These are phyloP conservation scores for Chlorella sp. DNA, from an alignment of 139 green algal species.

Conservation along the genomic window DNA sequence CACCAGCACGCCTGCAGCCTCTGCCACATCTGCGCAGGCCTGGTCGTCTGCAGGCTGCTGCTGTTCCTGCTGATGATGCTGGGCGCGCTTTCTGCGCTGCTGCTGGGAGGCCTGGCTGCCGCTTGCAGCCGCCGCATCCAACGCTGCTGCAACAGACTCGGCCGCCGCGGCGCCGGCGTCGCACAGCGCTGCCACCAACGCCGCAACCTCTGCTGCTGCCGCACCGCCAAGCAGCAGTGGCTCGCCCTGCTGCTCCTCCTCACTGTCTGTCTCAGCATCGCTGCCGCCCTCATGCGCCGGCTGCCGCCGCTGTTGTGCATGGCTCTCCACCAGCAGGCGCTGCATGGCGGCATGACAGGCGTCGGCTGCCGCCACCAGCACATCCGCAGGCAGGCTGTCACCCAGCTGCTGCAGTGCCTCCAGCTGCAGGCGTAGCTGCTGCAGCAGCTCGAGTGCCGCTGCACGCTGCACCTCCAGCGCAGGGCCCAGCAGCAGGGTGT, in stretches of 20 bases:
- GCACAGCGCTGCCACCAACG: slow-evolving; percentile 6
- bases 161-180: neutral
- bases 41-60: neutral
- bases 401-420: neutral
- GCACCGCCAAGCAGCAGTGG: neutral
- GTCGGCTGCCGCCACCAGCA: neutral
- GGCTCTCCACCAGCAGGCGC: slow-evolving; percentile 12
- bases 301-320: neutral
- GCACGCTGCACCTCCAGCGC: neutral
- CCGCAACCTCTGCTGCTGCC: neutral
- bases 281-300: neutral
- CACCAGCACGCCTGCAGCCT: neutral
- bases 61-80: neutral
- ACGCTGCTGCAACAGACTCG: neutral
- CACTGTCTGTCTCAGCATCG: neutral
- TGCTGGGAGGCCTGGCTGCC: neutral
- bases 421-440: neutral
- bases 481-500: slow-evolving; percentile 16
- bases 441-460: slow-evolving; percentile 11
- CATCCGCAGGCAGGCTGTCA: neutral
- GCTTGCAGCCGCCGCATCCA: neutral
- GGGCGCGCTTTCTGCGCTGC: neutral
- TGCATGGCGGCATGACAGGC: slow-evolving; percentile 24
- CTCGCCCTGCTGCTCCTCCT: neutral
- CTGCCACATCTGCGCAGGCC: neutral